These are phyloP conservation scores for Aquilaria sinensis DNA, from an alignment of 345 rosid genomes.

Conservation along the genomic window DNA sequence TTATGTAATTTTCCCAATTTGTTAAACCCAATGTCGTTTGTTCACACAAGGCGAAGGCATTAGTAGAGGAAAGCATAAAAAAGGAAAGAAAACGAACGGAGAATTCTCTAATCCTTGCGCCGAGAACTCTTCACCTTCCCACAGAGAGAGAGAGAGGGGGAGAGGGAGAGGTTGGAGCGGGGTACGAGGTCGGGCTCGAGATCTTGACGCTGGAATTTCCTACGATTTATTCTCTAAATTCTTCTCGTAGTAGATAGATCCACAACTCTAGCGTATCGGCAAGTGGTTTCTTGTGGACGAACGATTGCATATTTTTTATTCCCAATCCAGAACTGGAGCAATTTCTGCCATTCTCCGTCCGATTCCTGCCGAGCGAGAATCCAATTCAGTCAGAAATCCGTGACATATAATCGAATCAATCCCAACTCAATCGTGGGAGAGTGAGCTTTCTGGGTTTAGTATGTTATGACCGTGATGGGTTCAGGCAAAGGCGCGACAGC, in stretches of 20 bases:
- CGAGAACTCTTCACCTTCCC: too few relatives aligned
- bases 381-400: background rate
- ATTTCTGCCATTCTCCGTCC: background rate
- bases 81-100: too few relatives aligned
- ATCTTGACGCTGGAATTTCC: background rate
- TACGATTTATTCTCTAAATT: background rate
- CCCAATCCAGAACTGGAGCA: too few relatives aligned
- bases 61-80: too few relatives aligned
- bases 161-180: too few relatives aligned
- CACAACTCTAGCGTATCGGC: background rate
- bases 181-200: background rate
- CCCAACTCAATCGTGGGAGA: background rate
- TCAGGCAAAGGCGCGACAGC: constrained; percentile 23
- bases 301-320: too few relatives aligned
- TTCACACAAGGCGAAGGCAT: too few relatives aligned
- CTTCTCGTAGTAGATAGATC: constrained; percentile 1
- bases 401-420: constrained; percentile 1
- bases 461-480: constrained; percentile 20
- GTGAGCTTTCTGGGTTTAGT: background rate
- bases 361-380: constrained; percentile 2
- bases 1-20: too few relatives aligned
- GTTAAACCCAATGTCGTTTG: too few relatives aligned
- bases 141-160: too few relatives aligned
- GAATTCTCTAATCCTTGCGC: too few relatives aligned
- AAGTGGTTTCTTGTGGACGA: background rate